Evolutionary conservation across 768 basidiomycete genomes (phyloP).

Genomic region (Trametes gibbosa): DNA sequence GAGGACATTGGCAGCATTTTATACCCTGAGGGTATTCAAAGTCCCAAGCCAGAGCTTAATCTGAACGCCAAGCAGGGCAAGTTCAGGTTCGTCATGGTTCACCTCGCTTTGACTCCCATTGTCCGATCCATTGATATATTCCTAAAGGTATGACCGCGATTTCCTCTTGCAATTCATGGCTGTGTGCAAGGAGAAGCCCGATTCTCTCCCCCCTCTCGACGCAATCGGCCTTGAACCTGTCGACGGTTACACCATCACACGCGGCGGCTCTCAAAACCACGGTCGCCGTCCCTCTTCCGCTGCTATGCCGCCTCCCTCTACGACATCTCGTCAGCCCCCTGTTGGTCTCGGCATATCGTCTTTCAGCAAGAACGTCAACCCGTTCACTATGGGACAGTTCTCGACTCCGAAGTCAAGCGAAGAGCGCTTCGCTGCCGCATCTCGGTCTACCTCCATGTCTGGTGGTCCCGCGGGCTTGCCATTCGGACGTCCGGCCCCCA

Average conservation of each 20-base stretch:
- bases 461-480: conserved; percentile 45
- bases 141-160: conserved; percentile 85
- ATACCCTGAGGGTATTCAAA: conserved; percentile 81
- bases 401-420: conserved; percentile 63
- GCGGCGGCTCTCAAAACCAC: conserved; percentile 54
- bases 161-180: conserved; percentile 97
- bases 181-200: conserved; percentile 94
- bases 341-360: conserved; percentile 45
- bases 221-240: conserved; percentile 87
- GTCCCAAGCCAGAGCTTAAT: conserved; percentile 85
- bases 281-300: conserved; percentile 48
- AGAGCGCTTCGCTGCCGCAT: conserved; percentile 57
- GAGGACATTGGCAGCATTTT: conserved; percentile 72
- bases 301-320: conserved; percentile 38
- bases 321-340: conserved; percentile 44
- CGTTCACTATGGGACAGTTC: conserved; percentile 72
- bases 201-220: conserved; percentile 82
- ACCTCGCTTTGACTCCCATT: not conserved
- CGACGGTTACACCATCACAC: conserved; percentile 50
- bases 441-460: conserved; percentile 57
- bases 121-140: not conserved
- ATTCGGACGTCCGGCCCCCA: conserved; percentile 48
- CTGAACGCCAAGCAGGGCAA: conserved; percentile 80
- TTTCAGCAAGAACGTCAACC: conserved; percentile 32
- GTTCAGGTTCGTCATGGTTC: conserved; percentile 57